These are phyloP conservation scores for Yamadazyma sp. DNA, from an alignment of 805 yeast species.

Conservation along the genomic window DNA sequence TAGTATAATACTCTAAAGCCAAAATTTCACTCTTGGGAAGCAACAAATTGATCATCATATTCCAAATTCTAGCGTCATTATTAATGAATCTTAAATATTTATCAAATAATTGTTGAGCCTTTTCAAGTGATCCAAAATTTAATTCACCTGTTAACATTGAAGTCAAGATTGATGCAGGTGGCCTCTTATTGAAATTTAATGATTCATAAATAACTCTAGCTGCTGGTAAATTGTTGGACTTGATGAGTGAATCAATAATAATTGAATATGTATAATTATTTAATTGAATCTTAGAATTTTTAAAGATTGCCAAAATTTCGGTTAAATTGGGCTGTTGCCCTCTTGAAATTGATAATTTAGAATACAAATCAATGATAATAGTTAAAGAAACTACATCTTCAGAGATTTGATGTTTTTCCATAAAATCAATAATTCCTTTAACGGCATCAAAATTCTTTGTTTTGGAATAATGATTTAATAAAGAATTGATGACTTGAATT, in stretches of 20 bases:
- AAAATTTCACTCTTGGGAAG: conserved; percentile 29
- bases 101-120: conserved; percentile 31
- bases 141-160: conserved; percentile 48
- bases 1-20: conserved; percentile 40
- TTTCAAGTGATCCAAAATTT: conserved; percentile 31
- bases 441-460: conserved; percentile 44
- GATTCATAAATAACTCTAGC: conserved; percentile 49
- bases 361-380: conserved; percentile 50
- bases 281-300: conserved; percentile 19
- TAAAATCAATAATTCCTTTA: conserved; percentile 43
- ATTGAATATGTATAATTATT: conserved; percentile 49
- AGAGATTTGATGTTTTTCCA: conserved; percentile 38
- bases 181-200: conserved; percentile 21
- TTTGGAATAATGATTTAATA: conserved; percentile 43
- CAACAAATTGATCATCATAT: conserved; percentile 33
- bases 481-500: conserved; percentile 49
- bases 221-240: conserved; percentile 46
- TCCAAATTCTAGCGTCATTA: conserved; percentile 40
- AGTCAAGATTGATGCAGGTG: conserved; percentile 36
- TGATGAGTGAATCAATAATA: conserved; percentile 52
- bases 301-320: conserved; percentile 41
- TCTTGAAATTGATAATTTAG: conserved; percentile 44
- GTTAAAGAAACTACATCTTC: conserved; percentile 67
- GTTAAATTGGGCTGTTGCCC: conserved; percentile 42
- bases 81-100: conserved; percentile 29